Evolutionary conservation across 1,284 basidiomycete species (phyloP).

Genomic region (Mycena sp.): DNA sequence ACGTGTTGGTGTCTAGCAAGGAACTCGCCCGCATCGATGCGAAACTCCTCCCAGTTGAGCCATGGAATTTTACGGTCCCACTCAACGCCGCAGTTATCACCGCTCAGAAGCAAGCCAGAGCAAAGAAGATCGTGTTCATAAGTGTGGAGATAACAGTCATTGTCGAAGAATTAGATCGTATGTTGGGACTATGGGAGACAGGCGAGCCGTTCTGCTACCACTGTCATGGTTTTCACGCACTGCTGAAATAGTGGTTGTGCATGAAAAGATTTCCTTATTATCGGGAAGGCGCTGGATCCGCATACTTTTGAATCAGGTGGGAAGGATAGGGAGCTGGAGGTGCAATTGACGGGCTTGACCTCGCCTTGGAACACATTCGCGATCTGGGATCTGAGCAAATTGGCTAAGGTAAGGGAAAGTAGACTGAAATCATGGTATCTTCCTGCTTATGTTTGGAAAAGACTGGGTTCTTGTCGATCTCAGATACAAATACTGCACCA

Average conservation of each 20-base stretch:
- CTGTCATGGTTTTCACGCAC: constrained; percentile 7
- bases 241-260: constrained; percentile 14
- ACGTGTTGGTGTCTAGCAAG: constrained; percentile 11
- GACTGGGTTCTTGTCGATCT: constrained; percentile 19
- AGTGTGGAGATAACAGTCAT: constrained; percentile 17
- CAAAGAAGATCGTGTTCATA: constrained; percentile 15
- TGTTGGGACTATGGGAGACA: constrained; percentile 16
- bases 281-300: constrained; percentile 16
- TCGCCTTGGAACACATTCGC: constrained; percentile 21
- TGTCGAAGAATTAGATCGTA: constrained; percentile 21
- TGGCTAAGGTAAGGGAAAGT: constrained; percentile 12
- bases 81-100: constrained; percentile 18
- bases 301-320: constrained; percentile 13
- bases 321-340: constrained; percentile 7
- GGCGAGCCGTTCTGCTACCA: constrained; percentile 13
- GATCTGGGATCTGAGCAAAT: constrained; percentile 19
- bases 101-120: constrained; percentile 10
- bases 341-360: constrained; percentile 21
- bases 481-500: constrained; percentile 20
- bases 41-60: constrained; percentile 18
- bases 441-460: constrained; percentile 13
- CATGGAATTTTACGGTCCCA: constrained; percentile 20
- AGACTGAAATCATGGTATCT: constrained; percentile 6
- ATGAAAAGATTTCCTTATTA: constrained; percentile 15
- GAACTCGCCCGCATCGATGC: constrained; percentile 14